Conservation (phyloP, 768 basidiomycete genomes). For the Russula sp. region DNA sequence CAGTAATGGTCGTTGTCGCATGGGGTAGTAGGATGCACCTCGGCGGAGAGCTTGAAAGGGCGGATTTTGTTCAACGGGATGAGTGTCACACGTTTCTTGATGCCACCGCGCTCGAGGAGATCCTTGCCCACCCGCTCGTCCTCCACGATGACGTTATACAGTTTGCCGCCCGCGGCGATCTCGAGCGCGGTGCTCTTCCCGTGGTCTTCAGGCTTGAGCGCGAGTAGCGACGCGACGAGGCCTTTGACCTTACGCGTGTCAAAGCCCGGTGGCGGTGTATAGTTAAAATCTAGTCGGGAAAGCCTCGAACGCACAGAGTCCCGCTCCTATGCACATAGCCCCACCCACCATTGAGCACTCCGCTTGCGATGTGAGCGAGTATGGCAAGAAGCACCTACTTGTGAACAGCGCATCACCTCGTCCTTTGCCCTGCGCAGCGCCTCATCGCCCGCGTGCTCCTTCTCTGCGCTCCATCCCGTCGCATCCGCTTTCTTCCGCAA, state of each 20-base stretch:
- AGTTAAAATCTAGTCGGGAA: conserved; percentile 75
- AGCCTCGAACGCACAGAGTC: conserved; percentile 62
- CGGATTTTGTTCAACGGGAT: conserved; percentile 92
- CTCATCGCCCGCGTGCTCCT: conserved; percentile 52
- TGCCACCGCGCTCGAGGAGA: conserved; percentile 64
- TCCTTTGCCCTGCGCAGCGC: conserved; percentile 45
- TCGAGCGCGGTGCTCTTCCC: conserved; percentile 86
- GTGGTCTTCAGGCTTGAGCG: conserved; percentile 60
- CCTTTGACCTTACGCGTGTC: conserved; percentile 86
- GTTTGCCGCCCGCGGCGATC: conserved; percentile 79
- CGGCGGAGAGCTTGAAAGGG: conserved; percentile 42
- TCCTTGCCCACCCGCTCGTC: conserved; percentile 85
- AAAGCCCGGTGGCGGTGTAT: conserved; percentile 72
- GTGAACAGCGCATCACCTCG: conserved; percentile 48
- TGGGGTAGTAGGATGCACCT: conserved; percentile 32
- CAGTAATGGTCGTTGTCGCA: not conserved
- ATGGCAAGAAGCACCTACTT: conserved; percentile 40
- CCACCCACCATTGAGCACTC: not conserved
- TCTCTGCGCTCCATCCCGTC: conserved; percentile 71
- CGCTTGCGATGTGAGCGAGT: not conserved
- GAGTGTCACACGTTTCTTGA: conserved; percentile 86
- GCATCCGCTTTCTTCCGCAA: conserved; percentile 44
- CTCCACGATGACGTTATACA: conserved; percentile 92
- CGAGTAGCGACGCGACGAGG: conserved; percentile 82
- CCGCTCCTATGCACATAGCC: conserved; percentile 41